These are phyloP conservation scores for Lipomyces sp. DNA, from an alignment of 805 yeast species.

Conservation along the genomic window DNA sequence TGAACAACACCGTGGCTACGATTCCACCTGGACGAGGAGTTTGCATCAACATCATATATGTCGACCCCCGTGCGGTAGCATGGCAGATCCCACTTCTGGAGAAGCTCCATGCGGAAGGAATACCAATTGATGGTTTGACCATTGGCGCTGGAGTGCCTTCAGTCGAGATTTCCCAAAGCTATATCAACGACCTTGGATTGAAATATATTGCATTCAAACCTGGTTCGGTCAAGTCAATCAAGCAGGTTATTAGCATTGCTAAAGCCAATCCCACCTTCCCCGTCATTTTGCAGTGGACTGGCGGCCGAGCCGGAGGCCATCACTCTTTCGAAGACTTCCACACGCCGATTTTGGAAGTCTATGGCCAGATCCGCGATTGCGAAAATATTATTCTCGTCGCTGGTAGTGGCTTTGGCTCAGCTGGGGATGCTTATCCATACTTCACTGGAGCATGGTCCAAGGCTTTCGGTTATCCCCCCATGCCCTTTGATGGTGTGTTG, in stretches of 20 bases:
- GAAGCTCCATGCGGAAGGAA: slow-evolving; percentile 85
- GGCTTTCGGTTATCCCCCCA: slow-evolving; percentile 85
- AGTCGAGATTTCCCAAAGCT: slow-evolving; percentile 93
- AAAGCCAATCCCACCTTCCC: slow-evolving; percentile 97
- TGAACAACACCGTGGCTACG: slow-evolving; percentile 69
- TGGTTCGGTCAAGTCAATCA: slow-evolving; percentile 92
- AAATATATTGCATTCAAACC: slow-evolving; percentile 97
- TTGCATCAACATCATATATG: slow-evolving; percentile 90
- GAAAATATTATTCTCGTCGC: slow-evolving; percentile 88
- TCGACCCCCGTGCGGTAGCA: slow-evolving; percentile 95
- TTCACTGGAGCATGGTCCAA: slow-evolving; percentile 97
- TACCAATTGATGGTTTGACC: slow-evolving; percentile 93
- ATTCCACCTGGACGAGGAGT: slow-evolving; percentile 87
- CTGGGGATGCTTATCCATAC: slow-evolving; percentile 96
- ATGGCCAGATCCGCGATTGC: slow-evolving; percentile 89
- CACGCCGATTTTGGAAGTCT: slow-evolving; percentile 94
- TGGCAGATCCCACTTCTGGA: slow-evolving; percentile 98
- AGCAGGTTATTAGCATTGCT: slow-evolving; percentile 86
- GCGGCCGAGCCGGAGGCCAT: slow-evolving; percentile 99
- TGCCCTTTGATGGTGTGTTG: slow-evolving; percentile 98
- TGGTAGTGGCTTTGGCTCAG: slow-evolving; percentile 98
- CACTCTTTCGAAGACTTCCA: slow-evolving; percentile 99
- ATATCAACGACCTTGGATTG: slow-evolving; percentile 87
- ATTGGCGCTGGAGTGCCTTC: slow-evolving; percentile 99
- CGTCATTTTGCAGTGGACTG: slow-evolving; percentile 98